Evolutionary conservation across 257 asterid species (phyloP), one percentile per base, ranked within the genome.

Genomic region (Linderniella brevidens): DNA sequence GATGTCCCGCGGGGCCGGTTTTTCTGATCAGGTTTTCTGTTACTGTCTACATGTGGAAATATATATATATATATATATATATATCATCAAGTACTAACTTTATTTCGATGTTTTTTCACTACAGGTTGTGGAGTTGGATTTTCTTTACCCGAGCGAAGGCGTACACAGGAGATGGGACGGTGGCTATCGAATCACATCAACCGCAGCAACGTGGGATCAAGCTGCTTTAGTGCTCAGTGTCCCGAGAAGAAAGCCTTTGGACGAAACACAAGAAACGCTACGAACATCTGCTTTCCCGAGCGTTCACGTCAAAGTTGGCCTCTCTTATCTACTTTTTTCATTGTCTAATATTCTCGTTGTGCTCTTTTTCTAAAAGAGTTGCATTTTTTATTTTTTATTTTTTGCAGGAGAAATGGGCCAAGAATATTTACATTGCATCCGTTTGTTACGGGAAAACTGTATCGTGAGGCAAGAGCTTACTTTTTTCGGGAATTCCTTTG

Each of bases 121-220:
- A 41, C 59, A 80, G 92, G 80, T 68, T 49, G 86, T 80, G 62
- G 92, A 80, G 65, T 59, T 80, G 20, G 92, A 80, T 62, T 80
- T 80, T 50, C 74, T 69, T 37, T 80, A 80, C 61, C 92, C 92
- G 1, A 80, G 92, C 62, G 92, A 80, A 65, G 92, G 92, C 57
- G 45, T 80, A 64, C 92, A 69, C 56, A 67, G 54, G 63, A 65
- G 92, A 58, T 80, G 87, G 87, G 78, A 77, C 16, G 69, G 63
- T 52, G 87, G 80, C 43, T 80, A 71, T 47, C 80, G 87, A 50
- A 80, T 80, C 56, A 80, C 87, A 32, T 61, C 87, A 37, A 61
- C 64, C 45, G 87, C 92, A 43, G 83, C 87, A 36, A 80, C 83
- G 12, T 49, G 53, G 45, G 93, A 80, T 55, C 93, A 80, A 60